A percentile compares a stretch with the other conserved stretches of the same genome.
These are phyloP conservation scores for Rhododendron williamsianum DNA, from an alignment of 148 eudicot genomes.

Conservation along the genomic window DNA sequence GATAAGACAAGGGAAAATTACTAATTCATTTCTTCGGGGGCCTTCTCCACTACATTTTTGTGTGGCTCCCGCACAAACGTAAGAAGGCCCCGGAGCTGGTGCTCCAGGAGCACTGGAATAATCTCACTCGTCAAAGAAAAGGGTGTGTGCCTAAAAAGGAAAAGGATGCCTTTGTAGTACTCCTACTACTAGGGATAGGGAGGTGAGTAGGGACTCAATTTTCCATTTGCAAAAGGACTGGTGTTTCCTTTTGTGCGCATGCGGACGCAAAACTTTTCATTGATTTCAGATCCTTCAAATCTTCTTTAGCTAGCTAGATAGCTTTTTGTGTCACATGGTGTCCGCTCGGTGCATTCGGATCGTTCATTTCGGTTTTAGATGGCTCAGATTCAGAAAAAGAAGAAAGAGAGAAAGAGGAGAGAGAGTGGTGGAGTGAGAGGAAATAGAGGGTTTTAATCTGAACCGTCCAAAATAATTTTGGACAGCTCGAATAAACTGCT, in stretches of 20 bases:
- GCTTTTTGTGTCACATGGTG: too few relatives aligned
- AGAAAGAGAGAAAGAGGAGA: too few relatives aligned
- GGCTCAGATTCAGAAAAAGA: rapidly evolving
- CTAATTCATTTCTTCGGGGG: too few relatives aligned
- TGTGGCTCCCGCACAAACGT: too few relatives aligned
- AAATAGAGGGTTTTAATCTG: too few relatives aligned
- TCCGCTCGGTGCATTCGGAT: rapidly evolving
- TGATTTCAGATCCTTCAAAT: neutral
- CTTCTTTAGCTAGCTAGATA: neutral
- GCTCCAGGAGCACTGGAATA: neutral
- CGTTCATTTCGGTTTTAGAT: too few relatives aligned
- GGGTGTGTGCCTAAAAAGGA: too few relatives aligned
- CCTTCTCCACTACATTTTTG: too few relatives aligned
- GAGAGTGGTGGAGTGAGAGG: too few relatives aligned
- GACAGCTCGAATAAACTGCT: too few relatives aligned
- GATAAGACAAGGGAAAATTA: neutral
- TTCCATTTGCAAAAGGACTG: neutral
- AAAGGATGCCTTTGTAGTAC: neutral
- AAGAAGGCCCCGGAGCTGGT: neutral
- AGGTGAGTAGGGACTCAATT: too few relatives aligned
- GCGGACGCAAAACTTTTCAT: neutral
- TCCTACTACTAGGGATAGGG: neutral
- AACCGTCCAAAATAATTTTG: too few relatives aligned
- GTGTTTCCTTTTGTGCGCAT: neutral
- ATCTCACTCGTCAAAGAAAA: neutral